phyloP scores from a whole-genome alignment of 306 rosid genomes.

The Dalbergia oliveri region DNA sequence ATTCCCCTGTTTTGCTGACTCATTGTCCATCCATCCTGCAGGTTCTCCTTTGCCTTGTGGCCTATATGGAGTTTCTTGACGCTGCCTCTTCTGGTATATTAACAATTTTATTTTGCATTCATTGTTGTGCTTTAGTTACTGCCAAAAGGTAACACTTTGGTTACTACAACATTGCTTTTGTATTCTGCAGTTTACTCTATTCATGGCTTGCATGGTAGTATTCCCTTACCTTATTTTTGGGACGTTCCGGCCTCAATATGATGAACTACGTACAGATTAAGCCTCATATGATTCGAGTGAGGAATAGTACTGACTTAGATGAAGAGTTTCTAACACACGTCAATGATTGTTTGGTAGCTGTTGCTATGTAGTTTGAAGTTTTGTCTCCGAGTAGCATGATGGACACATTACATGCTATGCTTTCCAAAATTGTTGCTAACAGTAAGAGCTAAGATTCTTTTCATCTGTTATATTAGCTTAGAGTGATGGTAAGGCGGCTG shows the following conservation, averaged over 20 bases:
- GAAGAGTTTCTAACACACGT: constrained; percentile 64
- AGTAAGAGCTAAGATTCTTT: constrained; percentile 53
- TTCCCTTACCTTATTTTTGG: constrained; percentile 80
- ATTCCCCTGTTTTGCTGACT: constrained; percentile 50
- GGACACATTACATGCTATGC: constrained; percentile 48
- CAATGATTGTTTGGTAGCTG: constrained; percentile 48
- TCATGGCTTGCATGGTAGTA: constrained; percentile 96
- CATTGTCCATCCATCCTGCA: constrained; percentile 37
- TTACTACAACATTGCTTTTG: constrained; percentile 44
- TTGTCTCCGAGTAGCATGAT: constrained; percentile 49
- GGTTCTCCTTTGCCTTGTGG: constrained; percentile 94
- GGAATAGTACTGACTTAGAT: constrained; percentile 64
- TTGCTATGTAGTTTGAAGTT: constrained; percentile 56
- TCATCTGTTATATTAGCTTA: constrained; percentile 34
- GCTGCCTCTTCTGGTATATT: constrained; percentile 92
- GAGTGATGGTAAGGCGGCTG: constrained; percentile 39
- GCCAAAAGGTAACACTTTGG: constrained; percentile 32
- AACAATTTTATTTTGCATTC: constrained; percentile 23
- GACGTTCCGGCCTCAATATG: constrained; percentile 71
- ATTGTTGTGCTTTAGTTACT: constrained; percentile 23
- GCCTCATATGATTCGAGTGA: constrained; percentile 54
- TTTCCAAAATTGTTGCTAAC: constrained; percentile 40
- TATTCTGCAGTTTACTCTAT: constrained; percentile 88
- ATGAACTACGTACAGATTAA: constrained; percentile 86
- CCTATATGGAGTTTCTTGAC: constrained; percentile 95